Conservation (phyloP, 129 eudicot species). For the Silybum marianum region DNA sequence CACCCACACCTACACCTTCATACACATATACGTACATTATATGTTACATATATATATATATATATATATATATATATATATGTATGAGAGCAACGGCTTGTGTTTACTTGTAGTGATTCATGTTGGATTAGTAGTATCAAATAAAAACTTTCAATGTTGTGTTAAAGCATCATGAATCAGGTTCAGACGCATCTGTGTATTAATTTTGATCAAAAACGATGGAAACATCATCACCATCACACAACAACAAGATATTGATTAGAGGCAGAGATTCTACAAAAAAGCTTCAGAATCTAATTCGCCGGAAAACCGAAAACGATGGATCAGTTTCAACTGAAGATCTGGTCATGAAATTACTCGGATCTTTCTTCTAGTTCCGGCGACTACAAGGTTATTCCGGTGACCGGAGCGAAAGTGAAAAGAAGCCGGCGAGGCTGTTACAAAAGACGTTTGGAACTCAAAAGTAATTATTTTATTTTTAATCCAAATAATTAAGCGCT, state of each 20-base stretch:
- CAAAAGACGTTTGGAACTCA: conserved; percentile 38
- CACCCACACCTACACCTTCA: too few species aligned
- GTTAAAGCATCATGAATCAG: not conserved
- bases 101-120: too few species aligned
- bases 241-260: conserved; percentile 22
- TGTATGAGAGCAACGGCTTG: too few species aligned
- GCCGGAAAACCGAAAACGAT: conserved; percentile 12
- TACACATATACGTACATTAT: too few species aligned
- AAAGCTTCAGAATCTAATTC: conserved; percentile 44
- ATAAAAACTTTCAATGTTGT: too few species aligned
- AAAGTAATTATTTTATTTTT: too few species aligned
- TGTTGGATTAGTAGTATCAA: too few species aligned
- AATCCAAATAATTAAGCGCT: not conserved
- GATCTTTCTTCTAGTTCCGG: conserved; percentile 42
- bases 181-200: not conserved
- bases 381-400: conserved; percentile 23
- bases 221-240: conserved; percentile 7
- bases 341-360: conserved; percentile 38
- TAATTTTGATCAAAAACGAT: conserved; percentile 15
- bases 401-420: conserved; percentile 30
- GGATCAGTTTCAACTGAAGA: conserved; percentile 31
- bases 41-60: too few species aligned
- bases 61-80: too few species aligned
- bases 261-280: conserved; percentile 43
- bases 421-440: conserved; percentile 51